Base-by-base conservation (phyloP, 1,284 basidiomycete genomes). In the Amylostereum areolatum region DNA sequence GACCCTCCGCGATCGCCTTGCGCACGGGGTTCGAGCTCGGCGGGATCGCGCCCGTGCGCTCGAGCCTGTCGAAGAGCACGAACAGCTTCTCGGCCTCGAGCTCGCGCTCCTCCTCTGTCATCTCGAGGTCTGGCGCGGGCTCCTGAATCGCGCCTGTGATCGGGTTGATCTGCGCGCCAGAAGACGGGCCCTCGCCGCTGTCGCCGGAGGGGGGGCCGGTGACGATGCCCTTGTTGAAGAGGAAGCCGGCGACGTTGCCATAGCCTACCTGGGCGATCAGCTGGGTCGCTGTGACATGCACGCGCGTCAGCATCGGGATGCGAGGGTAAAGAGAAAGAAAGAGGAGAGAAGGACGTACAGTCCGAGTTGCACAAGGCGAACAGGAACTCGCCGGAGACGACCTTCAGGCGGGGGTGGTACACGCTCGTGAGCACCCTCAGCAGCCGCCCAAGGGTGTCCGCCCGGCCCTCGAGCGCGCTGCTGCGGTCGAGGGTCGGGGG, bases 101-200 rank as follows among this genome's bases (percentile, higher is more conserved):
- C 62, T 95, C 90, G 65, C 93, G 94, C 72, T 97, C 92, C 61
- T 93, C 92, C 24, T 93, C 85, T 0, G 89, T 85, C 92, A 97
- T 93, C 39, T 83, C 78, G 54, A 62, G 59, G 29, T 58, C 49
- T 18, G 18, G 18, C 24, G 70, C 53, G 54, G 63, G 59, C 30
- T 58, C 49, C 50, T 78, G 70, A 12, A 71, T 73, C 12, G 79
- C 79, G 18, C 86, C 89, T 1, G 89, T 93, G 60, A 92, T 92
- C 0, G 90, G 89, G 62, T 92, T 85, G 60, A 92, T 83, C 1
- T 70, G 63, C n/a, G 65, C 67, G 25, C 74, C 74, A 4, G 71
- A 65, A 2, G 78, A 53, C 25, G 64, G 12, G 66, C 68, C 4
- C 62, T 68, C 55, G 4, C 65, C 65, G 5, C 61, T 55, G 4